Base-by-base conservation (phyloP, 768 basidiomycete species). In the Mycena kentingensis region DNA sequence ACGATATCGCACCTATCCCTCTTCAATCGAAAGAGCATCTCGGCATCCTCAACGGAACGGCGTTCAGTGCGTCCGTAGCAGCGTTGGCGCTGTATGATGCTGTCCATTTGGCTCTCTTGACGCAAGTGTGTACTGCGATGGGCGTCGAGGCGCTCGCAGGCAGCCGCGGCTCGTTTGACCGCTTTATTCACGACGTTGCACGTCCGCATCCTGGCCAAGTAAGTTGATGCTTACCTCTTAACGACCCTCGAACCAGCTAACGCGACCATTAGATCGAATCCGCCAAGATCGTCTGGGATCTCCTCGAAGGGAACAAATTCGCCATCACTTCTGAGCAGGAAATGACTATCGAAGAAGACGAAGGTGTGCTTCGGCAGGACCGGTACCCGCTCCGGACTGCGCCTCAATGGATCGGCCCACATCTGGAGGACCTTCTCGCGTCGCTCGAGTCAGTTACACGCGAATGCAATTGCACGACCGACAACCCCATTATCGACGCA, bases 401-500 rank as follows among this genome's bases (percentile, higher is more conserved):
- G 1, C 84, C 90, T 3, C 91, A 94, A 68, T 94, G 89, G 73
- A 73, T 94, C 41, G 92, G 92, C 11, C 92, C 92, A 11, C 88
- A 91, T 63, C 74, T 93, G 24, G 89, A 92, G 66, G 90, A 92
- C 60, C 76, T 94, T 42, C 72, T 90, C 3, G 71, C 77, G 12
- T 79, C 92, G 2, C 69, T 83, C 47, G 77, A 79, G 28, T 80
- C 83, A 3, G 73, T 94, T 31, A 82, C 83, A 3, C 76, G 78
- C 28, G 92, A 94, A 66, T 83, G 88, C 70, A 93, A 93, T 66
- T 88, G 88, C 26, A 93, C 92, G 18, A 94, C 92, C 4, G 92
- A 94, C 65, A 94, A 94, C 64, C 92, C 92, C 1, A 79, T 94
- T 7, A 75, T 93, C 32, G 88, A 94, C 55, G 77, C 77, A 35